phyloP scores from a whole-genome alignment of 495 filamentous ascomycete genomes.

The Melanomma pulvis-pyrius region DNA sequence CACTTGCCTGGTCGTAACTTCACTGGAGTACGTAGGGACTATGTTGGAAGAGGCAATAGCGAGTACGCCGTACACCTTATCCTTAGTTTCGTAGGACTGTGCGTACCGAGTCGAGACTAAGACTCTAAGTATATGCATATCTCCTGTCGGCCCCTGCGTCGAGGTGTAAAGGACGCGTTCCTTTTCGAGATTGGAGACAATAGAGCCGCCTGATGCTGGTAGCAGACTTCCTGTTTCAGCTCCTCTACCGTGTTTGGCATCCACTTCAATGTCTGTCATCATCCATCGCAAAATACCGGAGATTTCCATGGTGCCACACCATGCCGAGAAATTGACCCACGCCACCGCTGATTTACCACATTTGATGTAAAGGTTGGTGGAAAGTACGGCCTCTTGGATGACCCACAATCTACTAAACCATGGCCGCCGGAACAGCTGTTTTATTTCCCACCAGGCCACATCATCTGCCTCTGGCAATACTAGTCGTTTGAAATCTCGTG shows the following conservation, averaged over 20 bases:
- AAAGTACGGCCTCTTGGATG: neutral
- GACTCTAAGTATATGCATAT: neutral
- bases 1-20: neutral
- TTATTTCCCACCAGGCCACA: neutral
- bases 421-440: neutral
- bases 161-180: no score
- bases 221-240: neutral
- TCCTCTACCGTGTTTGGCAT: neutral
- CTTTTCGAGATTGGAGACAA: no score
- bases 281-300: neutral
- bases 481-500: neutral
- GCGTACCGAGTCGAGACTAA: conserved; percentile 2
- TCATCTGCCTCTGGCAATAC: neutral
- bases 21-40: neutral
- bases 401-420: neutral
- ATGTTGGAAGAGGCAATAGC: neutral
- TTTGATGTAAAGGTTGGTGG: neutral
- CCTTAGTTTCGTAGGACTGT: neutral
- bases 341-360: neutral
- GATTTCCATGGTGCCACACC: neutral
- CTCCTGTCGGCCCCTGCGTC: no score
- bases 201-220: no score
- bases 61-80: conserved; percentile 11
- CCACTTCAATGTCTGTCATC: neutral
- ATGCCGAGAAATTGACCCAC: neutral